These are phyloP conservation scores for Sclerotinia sclerotiorum DNA, from an alignment of 2,329 filamentous ascomycete genomes.

Conservation along the genomic window DNA sequence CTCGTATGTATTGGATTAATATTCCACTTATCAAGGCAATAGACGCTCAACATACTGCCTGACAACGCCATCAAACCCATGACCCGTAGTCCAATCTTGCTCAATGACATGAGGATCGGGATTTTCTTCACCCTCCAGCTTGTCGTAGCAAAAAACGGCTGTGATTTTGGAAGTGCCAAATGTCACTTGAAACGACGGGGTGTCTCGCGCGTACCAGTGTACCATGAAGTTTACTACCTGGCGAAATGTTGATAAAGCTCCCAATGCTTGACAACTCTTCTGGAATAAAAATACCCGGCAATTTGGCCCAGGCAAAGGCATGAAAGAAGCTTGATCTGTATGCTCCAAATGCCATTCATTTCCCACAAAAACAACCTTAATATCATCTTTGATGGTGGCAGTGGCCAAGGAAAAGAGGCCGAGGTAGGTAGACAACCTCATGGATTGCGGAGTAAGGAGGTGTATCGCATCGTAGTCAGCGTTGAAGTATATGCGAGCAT, in stretches of 20 bases:
- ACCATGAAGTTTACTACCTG: no score
- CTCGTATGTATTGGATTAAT: neutral
- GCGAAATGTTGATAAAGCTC: no score
- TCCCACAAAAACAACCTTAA: neutral
- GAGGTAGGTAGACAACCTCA: neutral
- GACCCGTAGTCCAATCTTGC: neutral
- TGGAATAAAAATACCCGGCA: neutral
- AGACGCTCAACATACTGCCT: conserved; percentile 2
- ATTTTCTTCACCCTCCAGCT: neutral
- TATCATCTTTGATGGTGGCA: neutral
- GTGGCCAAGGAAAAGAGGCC: neutral
- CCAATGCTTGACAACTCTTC: no score
- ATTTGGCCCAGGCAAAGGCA: neutral
- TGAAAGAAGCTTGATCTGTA: no score
- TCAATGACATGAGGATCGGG: neutral
- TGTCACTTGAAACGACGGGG: no score
- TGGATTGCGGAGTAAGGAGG: no score
- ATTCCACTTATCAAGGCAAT: neutral
- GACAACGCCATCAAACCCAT: neutral
- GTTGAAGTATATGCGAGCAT: conserved; percentile 1
- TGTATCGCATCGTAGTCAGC: neutral
- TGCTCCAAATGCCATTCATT: neutral
- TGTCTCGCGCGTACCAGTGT: no score
- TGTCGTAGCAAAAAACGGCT: neutral
- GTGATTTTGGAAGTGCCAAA: neutral